These are phyloP conservation scores for Aspergillus incahuasiensis DNA, from an alignment of 495 filamentous ascomycete genomes.

Conservation along the genomic window DNA sequence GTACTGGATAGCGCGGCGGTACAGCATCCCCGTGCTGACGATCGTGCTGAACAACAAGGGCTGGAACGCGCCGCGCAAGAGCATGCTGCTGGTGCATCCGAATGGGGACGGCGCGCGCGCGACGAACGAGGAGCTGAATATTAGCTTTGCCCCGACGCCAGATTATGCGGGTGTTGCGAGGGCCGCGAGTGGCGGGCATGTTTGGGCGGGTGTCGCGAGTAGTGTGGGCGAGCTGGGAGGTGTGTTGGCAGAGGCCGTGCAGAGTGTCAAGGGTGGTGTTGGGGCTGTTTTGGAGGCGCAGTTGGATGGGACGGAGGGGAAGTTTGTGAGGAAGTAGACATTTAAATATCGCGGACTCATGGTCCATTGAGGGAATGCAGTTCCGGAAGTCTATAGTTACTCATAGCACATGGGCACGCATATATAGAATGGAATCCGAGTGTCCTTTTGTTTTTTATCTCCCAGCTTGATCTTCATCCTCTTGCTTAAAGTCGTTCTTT, in stretches of 20 bases:
- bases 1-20: slow-evolving; percentile 87
- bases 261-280: slow-evolving; percentile 61
- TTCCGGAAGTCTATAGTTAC: too few relatives aligned
- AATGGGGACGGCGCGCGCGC: slow-evolving; percentile 72
- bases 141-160: slow-evolving; percentile 78
- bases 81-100: slow-evolving; percentile 76
- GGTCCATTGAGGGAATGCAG: too few relatives aligned
- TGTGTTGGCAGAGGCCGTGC: slow-evolving; percentile 60
- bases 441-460: too few relatives aligned
- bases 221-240: slow-evolving; percentile 58
- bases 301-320: slow-evolving; percentile 41
- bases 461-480: too few relatives aligned
- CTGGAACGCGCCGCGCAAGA: slow-evolving; percentile 80
- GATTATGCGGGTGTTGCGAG: slow-evolving; percentile 91
- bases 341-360: too few relatives aligned
- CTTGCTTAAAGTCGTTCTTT: too few relatives aligned
- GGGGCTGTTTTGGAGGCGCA: slow-evolving; percentile 63
- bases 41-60: slow-evolving; percentile 95
- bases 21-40: slow-evolving; percentile 82
- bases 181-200: slow-evolving; percentile 74
- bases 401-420: too few relatives aligned
- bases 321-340: slow-evolving; percentile 31
- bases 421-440: too few relatives aligned
- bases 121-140: slow-evolving; percentile 83
- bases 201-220: slow-evolving; percentile 65